These are phyloP conservation scores for Lophiostoma macrostomum DNA, from an alignment of 495 filamentous ascomycete species.

Conservation along the genomic window DNA sequence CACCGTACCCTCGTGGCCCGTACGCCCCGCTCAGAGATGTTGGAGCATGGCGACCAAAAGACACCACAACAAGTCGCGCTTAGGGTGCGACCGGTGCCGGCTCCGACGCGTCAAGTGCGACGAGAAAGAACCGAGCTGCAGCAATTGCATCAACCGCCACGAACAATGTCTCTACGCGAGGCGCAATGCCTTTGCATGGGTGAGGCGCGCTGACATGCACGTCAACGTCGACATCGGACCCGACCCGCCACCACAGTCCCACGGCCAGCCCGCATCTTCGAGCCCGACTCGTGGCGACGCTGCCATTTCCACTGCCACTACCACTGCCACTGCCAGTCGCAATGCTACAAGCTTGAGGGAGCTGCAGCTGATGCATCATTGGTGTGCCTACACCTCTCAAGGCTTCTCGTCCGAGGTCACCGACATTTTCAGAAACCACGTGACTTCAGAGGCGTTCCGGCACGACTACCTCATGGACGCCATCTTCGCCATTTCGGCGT, in stretches of 20 bases:
- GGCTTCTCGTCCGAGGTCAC: background rate
- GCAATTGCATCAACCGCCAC: background rate
- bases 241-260: no score
- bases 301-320: background rate
- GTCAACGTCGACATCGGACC: no score
- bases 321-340: background rate
- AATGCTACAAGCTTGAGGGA: background rate
- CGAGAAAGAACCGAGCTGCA: background rate
- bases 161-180: constrained; percentile 1
- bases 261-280: background rate
- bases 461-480: constrained; percentile 5
- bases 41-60: background rate
- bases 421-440: background rate
- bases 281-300: background rate
- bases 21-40: no score
- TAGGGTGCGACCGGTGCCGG: background rate
- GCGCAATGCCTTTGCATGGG: no score
- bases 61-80: constrained; percentile 1
- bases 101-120: constrained; percentile 1
- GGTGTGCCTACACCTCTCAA: background rate
- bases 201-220: no score
- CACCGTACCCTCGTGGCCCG: no score
- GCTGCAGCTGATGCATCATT: constrained; percentile 9
- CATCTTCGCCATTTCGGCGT: background rate
- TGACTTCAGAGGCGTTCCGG: constrained; percentile 2